Conservation (phyloP, 352 stramenopile genomes). For the Phytopythium delawarense region DNA sequence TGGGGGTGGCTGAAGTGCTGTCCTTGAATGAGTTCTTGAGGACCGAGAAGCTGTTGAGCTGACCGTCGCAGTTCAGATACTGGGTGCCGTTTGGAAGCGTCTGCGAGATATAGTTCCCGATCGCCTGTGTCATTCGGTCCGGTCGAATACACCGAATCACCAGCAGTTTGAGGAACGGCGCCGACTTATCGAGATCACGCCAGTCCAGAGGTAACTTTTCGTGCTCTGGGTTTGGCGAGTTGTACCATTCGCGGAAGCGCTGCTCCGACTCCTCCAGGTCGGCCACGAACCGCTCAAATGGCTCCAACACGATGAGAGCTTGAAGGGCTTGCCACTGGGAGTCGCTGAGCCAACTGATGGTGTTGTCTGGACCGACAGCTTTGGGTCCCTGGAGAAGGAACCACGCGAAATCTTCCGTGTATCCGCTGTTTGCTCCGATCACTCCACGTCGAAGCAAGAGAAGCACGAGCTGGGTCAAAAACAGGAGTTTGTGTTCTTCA, state of each 20-base stretch:
- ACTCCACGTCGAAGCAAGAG: constrained; percentile 62
- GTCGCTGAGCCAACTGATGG: constrained; percentile 82
- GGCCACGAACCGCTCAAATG: constrained; percentile 81
- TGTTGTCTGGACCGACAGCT: constrained; percentile 56
- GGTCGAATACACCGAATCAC: constrained; percentile 93
- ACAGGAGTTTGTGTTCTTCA: constrained; percentile 90
- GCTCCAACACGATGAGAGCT: constrained; percentile 67
- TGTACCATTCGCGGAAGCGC: constrained; percentile 92
- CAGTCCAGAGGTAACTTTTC: constrained; percentile 91
- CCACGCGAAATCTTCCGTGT: constrained; percentile 59
- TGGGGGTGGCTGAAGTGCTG: constrained; percentile 92
- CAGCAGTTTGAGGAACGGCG: constrained; percentile 91
- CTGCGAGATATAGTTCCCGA: constrained; percentile 92
- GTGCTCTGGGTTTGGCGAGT: constrained; percentile 70
- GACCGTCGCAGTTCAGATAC: constrained; percentile 84
- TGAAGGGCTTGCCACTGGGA: constrained; percentile 83
- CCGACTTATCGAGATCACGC: constrained; percentile 88
- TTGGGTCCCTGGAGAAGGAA: constrained; percentile 84
- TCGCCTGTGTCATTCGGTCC: constrained; percentile 90
- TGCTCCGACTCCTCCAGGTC: constrained; percentile 89
- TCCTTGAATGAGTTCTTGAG: constrained; percentile 93
- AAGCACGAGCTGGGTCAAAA: constrained; percentile 88
- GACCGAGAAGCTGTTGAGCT: constrained; percentile 94
- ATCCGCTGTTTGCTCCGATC: constrained; percentile 65
- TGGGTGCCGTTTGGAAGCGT: constrained; percentile 71